Evolutionary conservation across 2,329 filamentous ascomycete genomes (phyloP).

Genomic region (Aspergillus ruber): DNA sequence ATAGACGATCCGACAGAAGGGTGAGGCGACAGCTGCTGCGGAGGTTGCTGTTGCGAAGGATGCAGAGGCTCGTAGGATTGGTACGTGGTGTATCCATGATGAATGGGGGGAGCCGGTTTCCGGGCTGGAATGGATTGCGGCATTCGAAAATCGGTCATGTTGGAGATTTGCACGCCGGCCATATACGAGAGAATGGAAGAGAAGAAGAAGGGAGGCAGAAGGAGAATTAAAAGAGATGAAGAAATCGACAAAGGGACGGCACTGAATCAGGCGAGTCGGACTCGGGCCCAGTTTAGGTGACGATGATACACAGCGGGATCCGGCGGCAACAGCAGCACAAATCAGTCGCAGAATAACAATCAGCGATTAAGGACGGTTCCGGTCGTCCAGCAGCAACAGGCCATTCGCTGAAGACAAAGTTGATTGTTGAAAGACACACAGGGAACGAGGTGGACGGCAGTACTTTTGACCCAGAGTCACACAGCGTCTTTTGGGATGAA

Average conservation of each 20-base stretch:
- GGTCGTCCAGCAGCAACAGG: too few species aligned
- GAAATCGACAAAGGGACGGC: background rate
- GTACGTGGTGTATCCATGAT: conserved; percentile 17
- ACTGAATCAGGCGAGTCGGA: background rate
- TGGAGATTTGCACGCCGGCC: conserved; percentile 23
- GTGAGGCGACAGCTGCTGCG: conserved; percentile 20
- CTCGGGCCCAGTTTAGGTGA: too few species aligned
- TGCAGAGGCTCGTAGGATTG: conserved; percentile 19
- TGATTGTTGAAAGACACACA: too few species aligned
- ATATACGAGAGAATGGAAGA: conserved; percentile 10
- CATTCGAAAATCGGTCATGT: conserved; percentile 33
- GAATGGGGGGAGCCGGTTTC: conserved; percentile 21
- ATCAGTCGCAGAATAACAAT: background rate
- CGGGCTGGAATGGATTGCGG: conserved; percentile 28
- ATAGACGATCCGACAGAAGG: conserved; percentile 16
- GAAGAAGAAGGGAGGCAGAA: background rate
- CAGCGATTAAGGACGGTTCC: too few species aligned
- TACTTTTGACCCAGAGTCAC: too few species aligned
- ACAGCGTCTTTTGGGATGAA: too few species aligned
- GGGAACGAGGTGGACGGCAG: too few species aligned
- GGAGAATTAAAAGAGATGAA: background rate
- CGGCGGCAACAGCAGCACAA: background rate
- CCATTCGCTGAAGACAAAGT: too few species aligned
- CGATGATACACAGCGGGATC: background rate
- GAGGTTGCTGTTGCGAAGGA: conserved; percentile 1